A percentile compares a stretch with the other conserved stretches of the same genome.
Conservation (phyloP, 768 basidiomycete genomes). For the Leucogyrophana mollusca region DNA sequence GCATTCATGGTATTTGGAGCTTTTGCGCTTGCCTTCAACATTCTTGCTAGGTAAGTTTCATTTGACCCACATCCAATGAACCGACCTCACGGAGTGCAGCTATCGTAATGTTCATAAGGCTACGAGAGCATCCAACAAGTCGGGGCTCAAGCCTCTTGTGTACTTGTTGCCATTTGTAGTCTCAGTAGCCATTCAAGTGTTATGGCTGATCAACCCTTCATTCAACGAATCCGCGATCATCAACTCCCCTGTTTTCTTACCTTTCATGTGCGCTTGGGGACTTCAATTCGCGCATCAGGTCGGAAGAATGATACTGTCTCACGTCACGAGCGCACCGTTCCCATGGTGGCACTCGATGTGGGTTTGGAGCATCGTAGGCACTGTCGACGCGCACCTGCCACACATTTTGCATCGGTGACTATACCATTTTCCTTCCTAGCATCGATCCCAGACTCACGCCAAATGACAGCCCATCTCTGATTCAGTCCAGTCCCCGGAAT, state of each 20-base stretch:
- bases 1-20: constrained; percentile 82
- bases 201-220: constrained; percentile 78
- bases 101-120: constrained; percentile 81
- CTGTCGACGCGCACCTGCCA: constrained; percentile 80
- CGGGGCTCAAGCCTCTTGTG: constrained; percentile 55
- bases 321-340: constrained; percentile 81
- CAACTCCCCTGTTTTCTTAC: constrained; percentile 74
- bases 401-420: constrained; percentile 63
- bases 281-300: constrained; percentile 88
- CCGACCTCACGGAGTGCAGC: constrained; percentile 35
- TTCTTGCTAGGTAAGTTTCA: constrained; percentile 56
- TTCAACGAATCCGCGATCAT: constrained; percentile 65
- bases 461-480: constrained; percentile 58
- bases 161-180: constrained; percentile 79
- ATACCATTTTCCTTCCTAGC: constrained; percentile 10
- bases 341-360: constrained; percentile 88
- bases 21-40: constrained; percentile 75
- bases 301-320: constrained; percentile 89
- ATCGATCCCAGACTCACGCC: neutral
- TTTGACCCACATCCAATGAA: neutral
- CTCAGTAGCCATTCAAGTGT: constrained; percentile 67
- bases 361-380: constrained; percentile 75
- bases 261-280: constrained; percentile 94
- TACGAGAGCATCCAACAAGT: constrained; percentile 38
- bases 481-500: constrained; percentile 64